These are phyloP conservation scores for Drechslerella stenobrocha DNA, from an alignment of 2,329 filamentous ascomycete species.

Conservation along the genomic window DNA sequence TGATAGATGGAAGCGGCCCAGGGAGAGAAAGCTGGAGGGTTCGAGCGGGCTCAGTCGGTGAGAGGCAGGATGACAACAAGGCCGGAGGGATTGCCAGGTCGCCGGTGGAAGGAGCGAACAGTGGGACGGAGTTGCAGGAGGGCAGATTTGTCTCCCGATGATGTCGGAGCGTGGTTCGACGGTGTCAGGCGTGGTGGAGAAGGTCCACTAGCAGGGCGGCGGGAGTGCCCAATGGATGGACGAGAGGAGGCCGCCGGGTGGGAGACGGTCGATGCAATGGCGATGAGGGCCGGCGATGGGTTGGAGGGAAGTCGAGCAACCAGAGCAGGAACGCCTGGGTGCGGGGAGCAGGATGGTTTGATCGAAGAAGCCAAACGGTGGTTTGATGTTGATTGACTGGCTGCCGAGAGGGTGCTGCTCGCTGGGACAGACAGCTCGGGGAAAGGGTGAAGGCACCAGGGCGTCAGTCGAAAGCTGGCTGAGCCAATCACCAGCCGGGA, in stretches of 20 bases:
- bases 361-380: too few species aligned
- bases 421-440: background rate
- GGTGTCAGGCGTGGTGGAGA: conserved; percentile 16
- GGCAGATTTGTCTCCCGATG: conserved; percentile 27
- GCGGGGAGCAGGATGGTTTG: background rate
- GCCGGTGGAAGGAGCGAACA: conserved; percentile 30
- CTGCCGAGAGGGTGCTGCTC: background rate
- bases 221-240: conserved; percentile 46
- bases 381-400: background rate
- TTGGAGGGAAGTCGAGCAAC: too few species aligned
- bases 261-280: background rate
- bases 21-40: conserved; percentile 10
- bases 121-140: conserved; percentile 31
- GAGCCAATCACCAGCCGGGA: conserved; percentile 6
- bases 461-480: background rate
- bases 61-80: conserved; percentile 12
- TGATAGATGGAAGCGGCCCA: conserved; percentile 8
- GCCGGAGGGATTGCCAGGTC: conserved; percentile 15
- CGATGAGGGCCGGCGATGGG: background rate
- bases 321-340: background rate
- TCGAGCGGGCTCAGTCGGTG: conserved; percentile 24
- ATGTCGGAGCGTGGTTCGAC: conserved; percentile 17
- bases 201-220: conserved; percentile 23
- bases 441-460: background rate
- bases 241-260: conserved; percentile 13